Evolutionary conservation across 108 stramenopile genomes (phyloP).

Genomic region (Cyclotella cryptica): DNA sequence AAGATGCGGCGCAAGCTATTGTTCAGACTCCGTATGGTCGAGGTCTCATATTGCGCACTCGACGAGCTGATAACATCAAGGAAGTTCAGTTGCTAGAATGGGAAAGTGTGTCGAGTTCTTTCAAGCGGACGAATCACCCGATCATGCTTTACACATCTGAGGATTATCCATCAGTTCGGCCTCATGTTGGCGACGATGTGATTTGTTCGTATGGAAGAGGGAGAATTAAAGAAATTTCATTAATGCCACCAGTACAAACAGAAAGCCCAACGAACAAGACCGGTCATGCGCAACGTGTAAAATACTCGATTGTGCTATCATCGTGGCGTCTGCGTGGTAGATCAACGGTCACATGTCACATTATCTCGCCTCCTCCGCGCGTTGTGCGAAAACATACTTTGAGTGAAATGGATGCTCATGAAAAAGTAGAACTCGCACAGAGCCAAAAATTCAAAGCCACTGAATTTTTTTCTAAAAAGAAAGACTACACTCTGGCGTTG

Average conservation of each 20-base stretch:
- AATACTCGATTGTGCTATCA: slow-evolving; percentile 58
- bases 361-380: slow-evolving; percentile 44
- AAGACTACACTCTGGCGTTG: slow-evolving; percentile 64
- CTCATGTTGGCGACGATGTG: slow-evolving; percentile 72
- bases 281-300: background rate
- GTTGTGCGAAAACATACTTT: slow-evolving; percentile 64
- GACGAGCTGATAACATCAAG: slow-evolving; percentile 37
- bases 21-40: slow-evolving; percentile 81
- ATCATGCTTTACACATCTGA: slow-evolving; percentile 63
- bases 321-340: slow-evolving; percentile 75
- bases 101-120: slow-evolving; percentile 15
- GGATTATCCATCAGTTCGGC: slow-evolving; percentile 65
- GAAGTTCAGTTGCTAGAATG: slow-evolving; percentile 76
- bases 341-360: slow-evolving; percentile 68
- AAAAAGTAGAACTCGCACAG: slow-evolving; percentile 65
- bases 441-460: slow-evolving; percentile 62
- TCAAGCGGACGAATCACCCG: slow-evolving; percentile 1
- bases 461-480: slow-evolving; percentile 46
- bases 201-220: slow-evolving; percentile 72
- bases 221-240: slow-evolving; percentile 38
- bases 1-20: slow-evolving; percentile 67
- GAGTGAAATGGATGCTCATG: slow-evolving; percentile 72
- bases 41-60: slow-evolving; percentile 70
- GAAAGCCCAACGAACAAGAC: slow-evolving; percentile 3
- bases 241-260: background rate